These are phyloP conservation scores for Pyrenopolyporus hunteri DNA, from an alignment of 495 filamentous ascomycete species.

Conservation along the genomic window DNA sequence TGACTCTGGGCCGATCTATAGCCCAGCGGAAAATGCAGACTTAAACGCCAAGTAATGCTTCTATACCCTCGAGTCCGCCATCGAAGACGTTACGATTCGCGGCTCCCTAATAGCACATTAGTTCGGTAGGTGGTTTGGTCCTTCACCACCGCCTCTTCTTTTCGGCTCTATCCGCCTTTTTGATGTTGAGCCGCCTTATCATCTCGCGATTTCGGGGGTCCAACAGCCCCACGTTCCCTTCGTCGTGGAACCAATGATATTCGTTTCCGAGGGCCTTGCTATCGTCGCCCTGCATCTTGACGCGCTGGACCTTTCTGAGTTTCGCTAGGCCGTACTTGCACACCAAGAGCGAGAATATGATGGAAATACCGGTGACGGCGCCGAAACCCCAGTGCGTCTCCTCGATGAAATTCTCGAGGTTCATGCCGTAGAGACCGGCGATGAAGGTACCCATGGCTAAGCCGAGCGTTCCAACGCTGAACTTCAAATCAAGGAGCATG, in stretches of 20 bases:
- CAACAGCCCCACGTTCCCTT: conserved; percentile 48
- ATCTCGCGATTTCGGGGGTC: conserved; percentile 55
- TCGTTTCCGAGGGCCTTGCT: conserved; percentile 33
- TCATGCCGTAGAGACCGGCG: conserved; percentile 98
- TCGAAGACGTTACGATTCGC: neutral
- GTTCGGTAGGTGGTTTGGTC: no score
- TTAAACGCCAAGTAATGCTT: conserved; percentile 20
- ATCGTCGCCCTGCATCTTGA: conserved; percentile 74
- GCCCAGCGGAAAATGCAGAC: conserved; percentile 1
- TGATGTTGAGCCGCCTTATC: conserved; percentile 52
- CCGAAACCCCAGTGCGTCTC: conserved; percentile 90
- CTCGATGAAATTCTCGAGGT: conserved; percentile 97
- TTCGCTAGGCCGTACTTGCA: conserved; percentile 80
- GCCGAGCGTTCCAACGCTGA: conserved; percentile 91
- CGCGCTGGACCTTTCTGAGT: conserved; percentile 83
- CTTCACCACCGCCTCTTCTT: conserved; percentile 44
- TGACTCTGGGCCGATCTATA: conserved; percentile 3
- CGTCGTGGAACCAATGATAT: conserved; percentile 53
- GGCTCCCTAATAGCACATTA: neutral
- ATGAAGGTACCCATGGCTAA: conserved; percentile 92
- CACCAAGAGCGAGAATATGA: conserved; percentile 75
- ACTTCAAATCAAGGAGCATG: conserved; percentile 96
- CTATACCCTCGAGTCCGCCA: neutral
- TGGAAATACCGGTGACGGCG: conserved; percentile 70
- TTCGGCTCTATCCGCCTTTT: conserved; percentile 46